Base-by-base conservation (phyloP, 345 rosid genomes). In the Gossypium thurberi region DNA sequence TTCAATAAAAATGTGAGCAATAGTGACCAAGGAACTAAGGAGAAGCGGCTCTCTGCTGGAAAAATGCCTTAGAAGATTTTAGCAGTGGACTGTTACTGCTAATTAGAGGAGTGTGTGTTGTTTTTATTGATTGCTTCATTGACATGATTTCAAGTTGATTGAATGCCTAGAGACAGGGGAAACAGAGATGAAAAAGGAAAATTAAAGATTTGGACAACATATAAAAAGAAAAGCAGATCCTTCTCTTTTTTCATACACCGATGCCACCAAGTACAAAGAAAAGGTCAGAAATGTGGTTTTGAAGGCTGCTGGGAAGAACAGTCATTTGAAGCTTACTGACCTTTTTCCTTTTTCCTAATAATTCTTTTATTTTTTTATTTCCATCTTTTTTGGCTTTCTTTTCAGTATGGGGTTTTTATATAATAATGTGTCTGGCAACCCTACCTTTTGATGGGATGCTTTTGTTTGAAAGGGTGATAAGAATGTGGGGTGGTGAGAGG, bases 381-480 rank as follows among this genome's bases (percentile, higher is more conserved):
- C 70, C n/a, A 43, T 37, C 1, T 60, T 20, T 70, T 77, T 71
- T 59, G 11, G 70, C 76, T 72, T 78, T 74, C 44, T 74, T 55
- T 80, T 70, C 43, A 20, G 11, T 14, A 66, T 63, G 83, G 63
- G 75, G 75, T 53, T 68, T 75, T 26, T 8, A 48, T 63, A 48
- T 74, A 40, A 42, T 71, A 40, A 73, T 71, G 76, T 76, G 74
- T 75, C 73, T 47, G 20, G 81, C 70, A 66, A 77, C 79, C 82
- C 79, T 69, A 74, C 79, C 76, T 80, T 80, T 77, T 67, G 87
- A 76, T 73, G 82, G 84, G 77, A 75, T 74, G 80, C 78, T 73
- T 78, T 76, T 15, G 44, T 70, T 48, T 21, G 76, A 74, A 79
- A 78, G 77, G 75, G 42, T 71, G 74, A 55, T 75, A 51, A 64